phyloP scores from a whole-genome alignment of 441 rosid genomes.

The Melastoma candidum region DNA sequence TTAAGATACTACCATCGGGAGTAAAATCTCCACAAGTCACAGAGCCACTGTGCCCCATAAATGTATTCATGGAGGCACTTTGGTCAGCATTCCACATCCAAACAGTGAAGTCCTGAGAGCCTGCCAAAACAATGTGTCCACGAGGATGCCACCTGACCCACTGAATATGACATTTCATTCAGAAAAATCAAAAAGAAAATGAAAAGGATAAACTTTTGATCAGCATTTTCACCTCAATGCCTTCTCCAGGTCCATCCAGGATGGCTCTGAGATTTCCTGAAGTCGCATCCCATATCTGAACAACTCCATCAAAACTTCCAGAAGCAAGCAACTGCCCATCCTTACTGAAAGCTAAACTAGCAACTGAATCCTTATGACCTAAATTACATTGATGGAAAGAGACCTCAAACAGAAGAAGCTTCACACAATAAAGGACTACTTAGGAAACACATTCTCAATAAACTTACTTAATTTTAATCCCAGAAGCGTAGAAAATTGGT shows the following conservation, averaged over 20 bases:
- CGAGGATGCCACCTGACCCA: slow-evolving; percentile 96
- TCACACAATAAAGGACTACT: background rate
- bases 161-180: slow-evolving; percentile 23
- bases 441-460: too few species aligned
- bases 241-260: too few species aligned
- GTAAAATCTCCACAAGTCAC: slow-evolving; percentile 94
- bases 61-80: slow-evolving; percentile 53
- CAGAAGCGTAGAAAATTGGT: background rate
- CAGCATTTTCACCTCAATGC: too few species aligned
- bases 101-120: slow-evolving; percentile 65
- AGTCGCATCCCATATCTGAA: too few species aligned
- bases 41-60: slow-evolving; percentile 57
- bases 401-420: slow-evolving; percentile 4
- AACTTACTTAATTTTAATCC: too few species aligned
- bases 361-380: slow-evolving; percentile 86
- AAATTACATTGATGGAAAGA: background rate
- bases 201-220: too few species aligned
- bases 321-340: background rate
- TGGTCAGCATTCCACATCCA: slow-evolving; percentile 98
- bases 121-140: slow-evolving; percentile 74
- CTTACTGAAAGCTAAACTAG: slow-evolving; percentile 58
- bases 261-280: too few species aligned
- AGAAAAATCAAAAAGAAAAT: too few species aligned
- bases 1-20: slow-evolving; percentile 56
- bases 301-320: background rate